phyloP scores from a whole-genome alignment of 495 filamentous ascomycete species.

The Aspergillus sclerotioniger region DNA sequence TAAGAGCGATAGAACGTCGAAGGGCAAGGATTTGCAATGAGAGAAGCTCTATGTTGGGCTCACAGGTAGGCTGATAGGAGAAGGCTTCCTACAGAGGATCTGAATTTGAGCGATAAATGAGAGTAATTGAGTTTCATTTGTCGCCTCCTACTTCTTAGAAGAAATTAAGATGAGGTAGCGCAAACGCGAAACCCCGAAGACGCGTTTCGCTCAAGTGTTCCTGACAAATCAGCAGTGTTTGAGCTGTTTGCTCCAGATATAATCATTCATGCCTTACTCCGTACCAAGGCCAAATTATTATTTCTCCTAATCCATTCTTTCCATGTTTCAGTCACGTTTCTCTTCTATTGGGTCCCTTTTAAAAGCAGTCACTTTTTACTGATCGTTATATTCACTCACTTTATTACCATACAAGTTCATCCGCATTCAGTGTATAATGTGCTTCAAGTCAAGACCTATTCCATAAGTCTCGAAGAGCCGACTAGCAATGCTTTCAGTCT shows the following conservation, averaged over 20 bases:
- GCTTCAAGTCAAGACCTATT: neutral
- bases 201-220: neutral
- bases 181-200: conserved; percentile 6
- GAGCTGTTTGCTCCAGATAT: conserved; percentile 15
- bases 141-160: neutral
- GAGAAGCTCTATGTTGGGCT: neutral
- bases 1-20: neutral
- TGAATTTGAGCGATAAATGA: neutral
- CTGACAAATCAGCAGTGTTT: conserved; percentile 12
- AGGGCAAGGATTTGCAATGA: neutral
- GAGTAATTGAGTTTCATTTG: neutral
- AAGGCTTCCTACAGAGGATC: neutral
- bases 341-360: no score
- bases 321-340: no score
- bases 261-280: no score
- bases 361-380: no score
- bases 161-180: neutral
- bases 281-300: no score
- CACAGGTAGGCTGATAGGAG: neutral
- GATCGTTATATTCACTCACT: neutral
- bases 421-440: neutral
- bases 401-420: neutral
- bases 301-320: no score
- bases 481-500: conserved; percentile 6
- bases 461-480: neutral